Evolutionary conservation across 192 early-diverging fungal species (phyloP).

Genomic region (Podila verticillata): DNA sequence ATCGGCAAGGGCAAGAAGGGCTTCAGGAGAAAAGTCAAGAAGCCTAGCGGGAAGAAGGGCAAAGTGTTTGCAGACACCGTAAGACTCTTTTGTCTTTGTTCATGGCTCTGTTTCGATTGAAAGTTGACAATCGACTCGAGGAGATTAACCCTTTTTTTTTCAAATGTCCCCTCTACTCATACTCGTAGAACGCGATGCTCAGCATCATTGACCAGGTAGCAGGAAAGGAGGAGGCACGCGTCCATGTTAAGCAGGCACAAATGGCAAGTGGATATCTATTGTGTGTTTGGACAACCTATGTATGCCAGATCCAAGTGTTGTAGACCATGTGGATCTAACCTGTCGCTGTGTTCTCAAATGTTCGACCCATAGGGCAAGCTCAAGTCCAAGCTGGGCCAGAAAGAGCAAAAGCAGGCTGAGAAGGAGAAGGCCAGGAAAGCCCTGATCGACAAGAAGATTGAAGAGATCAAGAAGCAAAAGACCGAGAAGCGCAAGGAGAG

Average conservation of each 20-base stretch:
- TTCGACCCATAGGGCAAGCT: constrained; percentile 27
- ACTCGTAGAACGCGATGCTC: constrained; percentile 32
- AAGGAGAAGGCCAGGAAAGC: constrained; percentile 42
- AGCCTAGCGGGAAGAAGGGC: constrained; percentile 48
- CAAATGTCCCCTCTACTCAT: not conserved
- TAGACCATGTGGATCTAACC: too few relatives aligned
- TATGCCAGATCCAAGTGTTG: not conserved
- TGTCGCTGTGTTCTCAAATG: too few relatives aligned
- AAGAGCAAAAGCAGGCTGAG: constrained; percentile 35
- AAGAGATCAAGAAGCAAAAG: constrained; percentile 48
- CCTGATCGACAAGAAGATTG: constrained; percentile 34
- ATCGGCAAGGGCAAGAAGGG: constrained; percentile 42
- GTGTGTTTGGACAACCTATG: not conserved
- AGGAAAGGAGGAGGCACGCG: constrained; percentile 40
- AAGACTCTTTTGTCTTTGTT: constrained; percentile 2
- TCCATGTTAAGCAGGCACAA: constrained; percentile 23
- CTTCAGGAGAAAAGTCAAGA: constrained; percentile 37
- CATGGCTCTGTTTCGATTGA: not conserved
- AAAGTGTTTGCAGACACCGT: constrained; percentile 47
- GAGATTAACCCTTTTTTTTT: not conserved
- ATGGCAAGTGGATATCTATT: constrained; percentile 18
- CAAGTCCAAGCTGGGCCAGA: constrained; percentile 35
- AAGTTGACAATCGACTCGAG: not conserved
- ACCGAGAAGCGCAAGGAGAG: constrained; percentile 43
- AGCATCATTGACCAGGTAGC: constrained; percentile 46